Percentiles rank a stretch among this genome's conserved stretches.
Evolutionary conservation across 495 filamentous ascomycete genomes (phyloP).

Genomic region (Annulohypoxylon bovei): DNA sequence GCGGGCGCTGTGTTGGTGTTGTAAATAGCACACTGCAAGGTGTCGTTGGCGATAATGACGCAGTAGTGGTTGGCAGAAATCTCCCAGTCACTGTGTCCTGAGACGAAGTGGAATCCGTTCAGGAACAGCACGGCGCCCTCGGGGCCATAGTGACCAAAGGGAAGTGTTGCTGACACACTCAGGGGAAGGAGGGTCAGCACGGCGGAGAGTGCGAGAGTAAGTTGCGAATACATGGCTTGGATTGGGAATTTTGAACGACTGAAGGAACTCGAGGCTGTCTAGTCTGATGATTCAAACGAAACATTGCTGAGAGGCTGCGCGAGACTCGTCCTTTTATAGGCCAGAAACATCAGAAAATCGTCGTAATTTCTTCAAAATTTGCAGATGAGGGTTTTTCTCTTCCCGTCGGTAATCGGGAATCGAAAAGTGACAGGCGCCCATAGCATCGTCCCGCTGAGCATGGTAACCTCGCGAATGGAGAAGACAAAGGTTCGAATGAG

Average conservation of each 20-base stretch:
- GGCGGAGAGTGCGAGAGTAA: slow-evolving; percentile 2
- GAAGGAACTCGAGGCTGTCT: neutral
- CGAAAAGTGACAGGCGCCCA: neutral
- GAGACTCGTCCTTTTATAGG: slow-evolving; percentile 15
- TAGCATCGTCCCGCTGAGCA: slow-evolving; percentile 5
- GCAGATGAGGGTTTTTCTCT: neutral
- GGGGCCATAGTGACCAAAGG: slow-evolving; percentile 45
- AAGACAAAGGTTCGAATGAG: neutral
- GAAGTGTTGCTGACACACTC: slow-evolving; percentile 26
- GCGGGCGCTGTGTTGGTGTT: slow-evolving; percentile 43
- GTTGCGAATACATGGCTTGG: slow-evolving; percentile 18
- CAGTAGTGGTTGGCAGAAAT: slow-evolving; percentile 53
- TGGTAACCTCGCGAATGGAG: slow-evolving; percentile 5
- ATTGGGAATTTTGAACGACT: neutral
- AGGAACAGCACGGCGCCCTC: slow-evolving; percentile 46
- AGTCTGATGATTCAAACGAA: neutral
- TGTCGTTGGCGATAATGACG: slow-evolving; percentile 42
- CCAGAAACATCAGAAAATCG: neutral
- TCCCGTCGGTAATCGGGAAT: slow-evolving; percentile 4
- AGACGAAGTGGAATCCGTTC: slow-evolving; percentile 55
- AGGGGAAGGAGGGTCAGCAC: slow-evolving; percentile 28
- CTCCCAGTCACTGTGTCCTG: slow-evolving; percentile 45
- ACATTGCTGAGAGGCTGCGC: neutral
- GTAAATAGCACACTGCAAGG: slow-evolving; percentile 46
- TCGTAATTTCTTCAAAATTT: neutral